A percentile compares a stretch with the other conserved stretches of the same genome.
phyloP scores from a whole-genome alignment of 2,329 filamentous ascomycete genomes.

The Claviceps africana region DNA sequence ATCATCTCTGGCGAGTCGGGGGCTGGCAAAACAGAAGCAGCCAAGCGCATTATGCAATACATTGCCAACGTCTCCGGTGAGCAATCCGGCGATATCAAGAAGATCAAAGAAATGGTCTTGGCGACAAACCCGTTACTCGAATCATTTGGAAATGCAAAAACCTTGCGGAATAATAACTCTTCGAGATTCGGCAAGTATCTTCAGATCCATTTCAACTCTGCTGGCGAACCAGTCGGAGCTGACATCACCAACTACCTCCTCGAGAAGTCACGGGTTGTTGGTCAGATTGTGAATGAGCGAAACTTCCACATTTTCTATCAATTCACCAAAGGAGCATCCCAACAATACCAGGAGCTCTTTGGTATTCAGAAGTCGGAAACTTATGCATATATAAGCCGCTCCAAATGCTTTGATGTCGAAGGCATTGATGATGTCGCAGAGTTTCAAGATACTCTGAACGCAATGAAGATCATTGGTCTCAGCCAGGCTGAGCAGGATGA shows the following conservation, averaged over 20 bases:
- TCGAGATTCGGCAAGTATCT: conserved; percentile 97
- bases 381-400: conserved; percentile 85
- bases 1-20: conserved; percentile 98
- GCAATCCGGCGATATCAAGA: conserved; percentile 70
- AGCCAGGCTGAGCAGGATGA: conserved; percentile 81
- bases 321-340: conserved; percentile 88
- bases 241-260: conserved; percentile 97
- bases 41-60: conserved; percentile 98
- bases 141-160: conserved; percentile 97
- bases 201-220: conserved; percentile 85
- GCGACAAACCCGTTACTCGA: conserved; percentile 94
- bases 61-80: conserved; percentile 94
- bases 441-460: conserved; percentile 78
- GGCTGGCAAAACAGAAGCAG: conserved; percentile 95
- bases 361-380: conserved; percentile 85
- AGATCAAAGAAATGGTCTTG: conserved; percentile 98
- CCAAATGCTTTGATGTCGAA: conserved; percentile 87
- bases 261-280: conserved; percentile 88
- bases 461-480: conserved; percentile 90
- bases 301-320: conserved; percentile 99
- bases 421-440: conserved; percentile 88
- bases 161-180: conserved; percentile 95
- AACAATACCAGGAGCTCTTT: conserved; percentile 72
- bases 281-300: conserved; percentile 87
- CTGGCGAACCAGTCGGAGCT: conserved; percentile 85